Conservation (phyloP, 2,329 filamentous ascomycete genomes). For the Beauveria varroae region DNA sequence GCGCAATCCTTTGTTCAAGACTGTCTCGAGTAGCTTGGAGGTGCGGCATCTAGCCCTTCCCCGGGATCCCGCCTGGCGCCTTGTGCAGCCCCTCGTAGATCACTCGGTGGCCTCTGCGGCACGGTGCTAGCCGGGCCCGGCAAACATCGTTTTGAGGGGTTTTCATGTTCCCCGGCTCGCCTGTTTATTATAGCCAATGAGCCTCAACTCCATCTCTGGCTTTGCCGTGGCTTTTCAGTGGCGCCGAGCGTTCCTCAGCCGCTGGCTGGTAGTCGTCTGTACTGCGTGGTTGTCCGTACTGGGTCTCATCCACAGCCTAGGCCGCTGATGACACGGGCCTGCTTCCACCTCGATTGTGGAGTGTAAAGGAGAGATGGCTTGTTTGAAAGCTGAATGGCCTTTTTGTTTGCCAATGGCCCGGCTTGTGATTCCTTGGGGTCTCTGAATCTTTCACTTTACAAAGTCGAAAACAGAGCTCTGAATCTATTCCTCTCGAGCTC, state of each 20-base stretch:
- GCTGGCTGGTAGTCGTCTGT: not conserved
- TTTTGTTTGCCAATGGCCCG: constrained; percentile 2
- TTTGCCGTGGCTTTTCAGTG: constrained; percentile 8
- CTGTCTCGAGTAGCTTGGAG: not conserved
- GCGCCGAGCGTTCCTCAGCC: not conserved
- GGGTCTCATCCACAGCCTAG: constrained; percentile 6
- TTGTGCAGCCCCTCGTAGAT: not conserved
- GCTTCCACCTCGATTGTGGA: constrained; percentile 9
- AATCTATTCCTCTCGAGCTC: not conserved
- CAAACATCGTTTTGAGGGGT: constrained; percentile 8
- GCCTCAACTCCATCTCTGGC: not conserved
- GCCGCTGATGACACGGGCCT: constrained; percentile 10
- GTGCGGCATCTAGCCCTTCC: not conserved
- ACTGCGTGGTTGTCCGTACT: not conserved
- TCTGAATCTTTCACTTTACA: not conserved
- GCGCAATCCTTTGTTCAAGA: too few species aligned
- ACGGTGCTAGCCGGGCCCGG: not conserved
- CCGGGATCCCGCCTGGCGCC: not conserved
- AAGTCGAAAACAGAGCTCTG: not conserved
- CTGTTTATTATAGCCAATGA: not conserved
- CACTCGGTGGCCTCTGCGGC: not conserved
- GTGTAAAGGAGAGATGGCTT: constrained; percentile 1
- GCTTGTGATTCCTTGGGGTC: not conserved
- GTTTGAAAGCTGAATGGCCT: constrained; percentile 5
- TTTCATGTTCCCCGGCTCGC: not conserved